A percentile compares a stretch with the other conserved stretches of the same genome.
Evolutionary conservation across 345 rosid species (phyloP).

Genomic region (Aurinia saxatilis): DNA sequence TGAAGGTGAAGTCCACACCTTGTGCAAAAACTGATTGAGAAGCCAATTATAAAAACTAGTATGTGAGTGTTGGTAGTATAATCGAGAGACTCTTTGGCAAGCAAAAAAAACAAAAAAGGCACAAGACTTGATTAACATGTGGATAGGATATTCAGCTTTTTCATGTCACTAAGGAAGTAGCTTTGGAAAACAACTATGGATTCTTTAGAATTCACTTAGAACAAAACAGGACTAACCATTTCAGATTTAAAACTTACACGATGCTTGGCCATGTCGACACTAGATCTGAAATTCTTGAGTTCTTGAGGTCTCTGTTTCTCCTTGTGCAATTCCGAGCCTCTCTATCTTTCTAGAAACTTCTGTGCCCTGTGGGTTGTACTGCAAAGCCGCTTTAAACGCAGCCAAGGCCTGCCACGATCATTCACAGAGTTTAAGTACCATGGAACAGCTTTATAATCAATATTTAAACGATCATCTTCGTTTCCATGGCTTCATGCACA

Average conservation of each 20-base stretch:
- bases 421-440: not conserved
- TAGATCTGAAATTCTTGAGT: constrained; percentile 69
- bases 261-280: constrained; percentile 68
- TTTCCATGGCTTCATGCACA: constrained; percentile 92
- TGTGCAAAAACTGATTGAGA: too few relatives aligned
- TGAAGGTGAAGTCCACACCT: too few relatives aligned
- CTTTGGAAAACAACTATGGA: constrained; percentile 50
- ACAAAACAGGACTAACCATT: constrained; percentile 42
- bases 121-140: constrained; percentile 69
- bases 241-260: constrained; percentile 57
- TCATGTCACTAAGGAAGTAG: constrained; percentile 78
- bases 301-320: constrained; percentile 83
- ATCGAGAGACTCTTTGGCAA: not conserved
- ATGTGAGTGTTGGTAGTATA: too few relatives aligned
- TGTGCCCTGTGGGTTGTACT: constrained; percentile 71
- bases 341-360: constrained; percentile 86
- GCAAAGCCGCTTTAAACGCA: constrained; percentile 69
- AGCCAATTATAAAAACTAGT: too few relatives aligned
- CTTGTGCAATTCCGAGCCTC: constrained; percentile 57
- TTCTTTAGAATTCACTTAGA: not conserved
- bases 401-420: constrained; percentile 51
- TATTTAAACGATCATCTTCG: constrained; percentile 42
- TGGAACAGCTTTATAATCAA: not conserved
- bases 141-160: constrained; percentile 88
- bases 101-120: not conserved